phyloP scores from a whole-genome alignment of 2,329 filamentous ascomycete species.

The Aspergillus aculeatus region DNA sequence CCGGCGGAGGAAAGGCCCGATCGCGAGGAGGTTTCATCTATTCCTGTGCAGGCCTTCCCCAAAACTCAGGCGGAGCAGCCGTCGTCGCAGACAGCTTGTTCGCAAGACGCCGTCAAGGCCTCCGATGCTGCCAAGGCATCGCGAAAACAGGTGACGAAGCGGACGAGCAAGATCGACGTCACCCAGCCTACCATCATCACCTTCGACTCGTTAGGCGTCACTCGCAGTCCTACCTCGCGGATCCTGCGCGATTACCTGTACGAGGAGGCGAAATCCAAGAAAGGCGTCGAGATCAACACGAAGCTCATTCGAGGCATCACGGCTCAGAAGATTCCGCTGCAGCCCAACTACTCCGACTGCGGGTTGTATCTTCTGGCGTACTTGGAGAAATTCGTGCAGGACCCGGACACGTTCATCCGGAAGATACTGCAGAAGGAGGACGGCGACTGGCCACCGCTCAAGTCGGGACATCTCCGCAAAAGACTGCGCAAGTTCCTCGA shows the following conservation, averaged over 20 bases:
- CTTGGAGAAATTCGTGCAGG: conserved; percentile 72
- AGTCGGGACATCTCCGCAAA: conserved; percentile 59
- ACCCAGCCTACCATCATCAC: conserved; percentile 73
- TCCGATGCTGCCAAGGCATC: conserved; percentile 12
- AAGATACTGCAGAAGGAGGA: conserved; percentile 64
- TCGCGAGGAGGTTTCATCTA: conserved; percentile 26
- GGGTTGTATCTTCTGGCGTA: conserved; percentile 85
- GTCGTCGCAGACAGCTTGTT: conserved; percentile 13
- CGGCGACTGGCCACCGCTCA: conserved; percentile 55
- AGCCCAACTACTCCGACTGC: conserved; percentile 85
- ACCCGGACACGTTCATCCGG: conserved; percentile 68
- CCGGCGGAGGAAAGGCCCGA: conserved; percentile 30
- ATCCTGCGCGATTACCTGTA: conserved; percentile 74
- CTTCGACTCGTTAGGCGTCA: conserved; percentile 75
- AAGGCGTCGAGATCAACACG: conserved; percentile 48
- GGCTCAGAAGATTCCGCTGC: conserved; percentile 72
- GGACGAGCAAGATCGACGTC: conserved; percentile 45
- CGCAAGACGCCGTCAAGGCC: conserved; percentile 14
- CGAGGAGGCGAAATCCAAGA: conserved; percentile 68
- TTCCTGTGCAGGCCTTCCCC: conserved; percentile 18
- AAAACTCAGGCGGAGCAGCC: conserved; percentile 13
- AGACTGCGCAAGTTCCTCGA: conserved; percentile 68
- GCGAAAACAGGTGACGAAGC: conserved; percentile 31
- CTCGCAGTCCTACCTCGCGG: conserved; percentile 63
- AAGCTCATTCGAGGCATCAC: conserved; percentile 60